A percentile compares a stretch with the other conserved stretches of the same genome.
phyloP scores from a whole-genome alignment of 2,329 filamentous ascomycete species.

The Acarospora socialis region DNA sequence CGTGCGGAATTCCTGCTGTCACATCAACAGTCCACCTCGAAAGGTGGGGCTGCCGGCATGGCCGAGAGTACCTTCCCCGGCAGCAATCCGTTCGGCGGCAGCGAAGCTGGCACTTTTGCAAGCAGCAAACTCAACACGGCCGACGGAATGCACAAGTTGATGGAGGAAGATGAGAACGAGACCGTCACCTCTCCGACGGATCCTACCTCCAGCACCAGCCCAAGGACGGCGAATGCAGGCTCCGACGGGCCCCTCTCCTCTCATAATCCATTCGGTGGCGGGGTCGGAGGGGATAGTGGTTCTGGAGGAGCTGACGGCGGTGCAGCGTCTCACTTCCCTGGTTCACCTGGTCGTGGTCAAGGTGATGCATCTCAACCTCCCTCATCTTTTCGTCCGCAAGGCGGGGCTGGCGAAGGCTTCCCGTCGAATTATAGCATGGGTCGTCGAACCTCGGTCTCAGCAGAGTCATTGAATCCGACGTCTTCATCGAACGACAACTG shows the following conservation, averaged over 20 bases:
- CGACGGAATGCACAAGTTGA: constrained; percentile 46
- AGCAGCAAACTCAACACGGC: constrained; percentile 20
- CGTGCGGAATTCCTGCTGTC: constrained; percentile 41
- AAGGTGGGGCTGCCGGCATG: constrained; percentile 32
- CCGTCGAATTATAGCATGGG: constrained; percentile 89
- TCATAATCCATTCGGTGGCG: constrained; percentile 15
- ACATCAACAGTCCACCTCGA: constrained; percentile 8
- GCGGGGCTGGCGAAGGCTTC: constrained; percentile 43
- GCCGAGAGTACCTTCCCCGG: constrained; percentile 65
- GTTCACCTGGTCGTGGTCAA: constrained; percentile 2
- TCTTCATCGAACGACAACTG: constrained; percentile 76
- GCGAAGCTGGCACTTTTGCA: constrained; percentile 25
- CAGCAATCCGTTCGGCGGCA: constrained; percentile 60
- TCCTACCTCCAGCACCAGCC: constrained; percentile 38
- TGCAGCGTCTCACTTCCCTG: constrained; percentile 3
- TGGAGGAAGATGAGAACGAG: constrained; percentile 73
- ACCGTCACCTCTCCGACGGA: constrained; percentile 60
- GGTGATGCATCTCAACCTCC: constrained; percentile 21
- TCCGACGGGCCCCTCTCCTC: constrained; percentile 1
- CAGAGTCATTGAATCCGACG: constrained; percentile 85
- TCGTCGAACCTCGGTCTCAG: constrained; percentile 88
- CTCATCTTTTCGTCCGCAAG: constrained; percentile 23
- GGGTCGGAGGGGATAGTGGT: constrained; percentile 16
- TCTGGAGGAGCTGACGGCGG: constrained; percentile 40
- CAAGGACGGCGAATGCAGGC: no score